Percentiles rank a stretch among this genome's conserved stretches.
These are phyloP conservation scores for Calonectria fujianensis DNA, from an alignment of 2,329 filamentous ascomycete genomes.

Conservation along the genomic window DNA sequence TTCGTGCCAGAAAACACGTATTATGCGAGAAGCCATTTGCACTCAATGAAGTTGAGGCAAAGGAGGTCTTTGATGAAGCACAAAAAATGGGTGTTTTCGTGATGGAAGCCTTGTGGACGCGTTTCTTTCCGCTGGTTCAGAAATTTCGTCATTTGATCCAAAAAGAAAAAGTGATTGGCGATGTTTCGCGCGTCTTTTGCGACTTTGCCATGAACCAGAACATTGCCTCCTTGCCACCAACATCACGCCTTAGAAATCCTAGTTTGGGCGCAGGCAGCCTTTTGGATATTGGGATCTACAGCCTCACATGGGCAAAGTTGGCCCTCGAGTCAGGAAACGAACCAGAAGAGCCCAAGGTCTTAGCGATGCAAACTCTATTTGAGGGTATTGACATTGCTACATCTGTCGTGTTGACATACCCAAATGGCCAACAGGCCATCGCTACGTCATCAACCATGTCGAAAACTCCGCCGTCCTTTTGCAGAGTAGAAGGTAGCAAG, in stretches of 20 bases:
- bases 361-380: slow-evolving; percentile 59
- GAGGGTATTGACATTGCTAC: slow-evolving; percentile 59
- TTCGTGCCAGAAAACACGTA: slow-evolving; percentile 63
- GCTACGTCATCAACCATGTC: slow-evolving; percentile 60
- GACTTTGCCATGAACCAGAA: slow-evolving; percentile 63
- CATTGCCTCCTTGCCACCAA: slow-evolving; percentile 54
- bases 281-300: slow-evolving; percentile 65
- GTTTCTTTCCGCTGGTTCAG: slow-evolving; percentile 62
- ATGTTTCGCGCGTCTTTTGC: slow-evolving; percentile 61
- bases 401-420: slow-evolving; percentile 63
- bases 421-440: slow-evolving; percentile 62
- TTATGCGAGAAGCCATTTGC: slow-evolving; percentile 67
- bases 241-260: slow-evolving; percentile 60
- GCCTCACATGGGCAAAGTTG: slow-evolving; percentile 62
- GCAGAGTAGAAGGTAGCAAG: slow-evolving; percentile 62
- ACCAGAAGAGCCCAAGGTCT: slow-evolving; percentile 58
- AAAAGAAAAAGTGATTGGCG: slow-evolving; percentile 62
- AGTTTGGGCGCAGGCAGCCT: slow-evolving; percentile 63
- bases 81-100: slow-evolving; percentile 62
- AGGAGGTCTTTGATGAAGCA: slow-evolving; percentile 62
- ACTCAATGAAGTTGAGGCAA: slow-evolving; percentile 61
- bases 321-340: slow-evolving; percentile 56
- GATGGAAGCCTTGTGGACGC: slow-evolving; percentile 68
- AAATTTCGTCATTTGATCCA: slow-evolving; percentile 60
- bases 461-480: slow-evolving; percentile 53